Conservation (phyloP, 345 rosid genomes). For the Populus ilicifolia region DNA sequence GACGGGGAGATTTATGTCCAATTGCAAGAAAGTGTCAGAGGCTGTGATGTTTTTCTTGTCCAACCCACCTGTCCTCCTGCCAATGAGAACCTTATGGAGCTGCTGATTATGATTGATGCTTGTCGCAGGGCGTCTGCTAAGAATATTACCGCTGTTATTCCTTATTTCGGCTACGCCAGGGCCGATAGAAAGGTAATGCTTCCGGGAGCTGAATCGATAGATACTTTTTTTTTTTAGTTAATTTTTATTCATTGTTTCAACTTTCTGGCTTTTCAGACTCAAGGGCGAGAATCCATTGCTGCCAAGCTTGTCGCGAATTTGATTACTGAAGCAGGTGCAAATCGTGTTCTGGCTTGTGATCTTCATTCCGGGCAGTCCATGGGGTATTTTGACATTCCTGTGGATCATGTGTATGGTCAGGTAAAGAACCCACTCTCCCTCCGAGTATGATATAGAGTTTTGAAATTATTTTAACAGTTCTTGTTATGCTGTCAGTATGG, state of each 20-base stretch:
- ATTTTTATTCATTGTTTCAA: not conserved
- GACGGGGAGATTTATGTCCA: slow-evolving; percentile 98
- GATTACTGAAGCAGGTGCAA: slow-evolving; percentile 94
- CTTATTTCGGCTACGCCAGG: slow-evolving; percentile 95
- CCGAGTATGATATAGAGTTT: not conserved
- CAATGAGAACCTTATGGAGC: slow-evolving; percentile 97
- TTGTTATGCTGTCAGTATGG: not conserved
- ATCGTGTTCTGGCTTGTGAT: slow-evolving; percentile 97
- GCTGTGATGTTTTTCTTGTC: slow-evolving; percentile 91
- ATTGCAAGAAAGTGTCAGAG: slow-evolving; percentile 96
- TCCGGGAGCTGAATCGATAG: not conserved
- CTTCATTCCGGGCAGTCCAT: slow-evolving; percentile 99
- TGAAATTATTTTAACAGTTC: not conserved
- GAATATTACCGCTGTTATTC: slow-evolving; percentile 88
- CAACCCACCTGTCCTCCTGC: slow-evolving; percentile 99
- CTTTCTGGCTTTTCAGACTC: slow-evolving; percentile 58
- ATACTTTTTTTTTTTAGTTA: not conserved
- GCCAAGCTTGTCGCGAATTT: slow-evolving; percentile 95
- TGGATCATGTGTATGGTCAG: slow-evolving; percentile 96
- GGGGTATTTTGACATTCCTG: slow-evolving; percentile 97
- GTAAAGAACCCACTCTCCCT: slow-evolving; percentile 28
- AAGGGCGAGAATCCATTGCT: slow-evolving; percentile 96
- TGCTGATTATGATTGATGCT: slow-evolving; percentile 92
- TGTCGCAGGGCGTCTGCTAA: slow-evolving; percentile 94
- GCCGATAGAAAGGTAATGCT: slow-evolving; percentile 86